A percentile compares a stretch with the other conserved stretches of the same genome.
phyloP scores from a whole-genome alignment of 78 protist species.

The Dictyostelium firmibasis region DNA sequence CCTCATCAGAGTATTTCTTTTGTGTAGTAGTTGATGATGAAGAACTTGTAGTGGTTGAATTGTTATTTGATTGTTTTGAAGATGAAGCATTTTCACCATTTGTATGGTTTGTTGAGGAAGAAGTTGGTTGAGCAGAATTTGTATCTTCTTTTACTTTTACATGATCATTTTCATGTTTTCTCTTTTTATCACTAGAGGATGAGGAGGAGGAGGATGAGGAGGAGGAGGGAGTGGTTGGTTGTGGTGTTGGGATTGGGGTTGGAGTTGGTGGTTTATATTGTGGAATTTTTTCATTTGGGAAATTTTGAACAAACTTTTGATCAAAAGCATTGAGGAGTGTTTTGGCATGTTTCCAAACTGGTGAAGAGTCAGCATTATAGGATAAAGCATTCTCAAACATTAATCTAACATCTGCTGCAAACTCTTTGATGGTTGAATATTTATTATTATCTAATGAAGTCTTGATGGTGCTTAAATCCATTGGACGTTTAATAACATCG shows the following conservation, averaged over 20 bases:
- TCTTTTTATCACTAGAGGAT: not conserved
- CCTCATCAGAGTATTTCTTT: conserved; percentile 28
- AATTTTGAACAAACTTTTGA: not conserved
- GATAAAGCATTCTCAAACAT: conserved; percentile 77
- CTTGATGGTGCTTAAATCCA: conserved; percentile 92
- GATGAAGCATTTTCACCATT: conserved; percentile 14
- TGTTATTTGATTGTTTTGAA: not conserved
- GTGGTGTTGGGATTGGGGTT: not conserved
- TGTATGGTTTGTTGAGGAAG: not conserved
- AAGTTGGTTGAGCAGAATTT: not conserved
- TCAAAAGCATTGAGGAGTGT: conserved; percentile 8
- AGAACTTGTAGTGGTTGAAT: not conserved
- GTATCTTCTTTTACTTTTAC: conserved; percentile 4
- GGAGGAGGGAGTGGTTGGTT: not conserved
- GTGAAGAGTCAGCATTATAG: conserved; percentile 57
- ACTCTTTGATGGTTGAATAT: conserved; percentile 51
- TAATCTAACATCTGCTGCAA: conserved; percentile 71
- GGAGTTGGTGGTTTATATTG: not conserved
- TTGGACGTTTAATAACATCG: conserved; percentile 89
- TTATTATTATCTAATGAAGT: not conserved
- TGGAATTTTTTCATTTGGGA: conserved; percentile 45
- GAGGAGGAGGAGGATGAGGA: not conserved
- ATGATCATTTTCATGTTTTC: not conserved
- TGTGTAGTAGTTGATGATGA: not conserved
- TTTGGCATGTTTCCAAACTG: conserved; percentile 37